Evolutionary conservation across 2,329 filamentous ascomycete genomes (phyloP).

Genomic region (Fusarium vanettenii): DNA sequence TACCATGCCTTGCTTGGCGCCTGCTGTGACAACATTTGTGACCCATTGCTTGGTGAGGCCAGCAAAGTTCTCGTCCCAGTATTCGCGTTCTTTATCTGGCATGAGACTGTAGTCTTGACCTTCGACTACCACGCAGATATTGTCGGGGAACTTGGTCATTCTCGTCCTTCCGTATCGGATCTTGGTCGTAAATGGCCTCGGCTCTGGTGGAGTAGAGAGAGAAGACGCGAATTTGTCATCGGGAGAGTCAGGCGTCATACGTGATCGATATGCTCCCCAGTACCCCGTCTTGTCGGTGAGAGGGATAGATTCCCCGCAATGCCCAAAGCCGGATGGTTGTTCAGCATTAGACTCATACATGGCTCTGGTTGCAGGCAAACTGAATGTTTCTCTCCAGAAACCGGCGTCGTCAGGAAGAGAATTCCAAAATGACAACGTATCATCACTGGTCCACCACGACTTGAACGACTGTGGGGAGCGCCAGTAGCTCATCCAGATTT

Average conservation of each 20-base stretch:
- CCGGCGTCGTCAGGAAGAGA: constrained; percentile 15
- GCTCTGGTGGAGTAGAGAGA: background rate
- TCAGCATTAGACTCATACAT: constrained; percentile 8
- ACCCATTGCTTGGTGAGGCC: constrained; percentile 21
- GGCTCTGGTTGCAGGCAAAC: constrained; percentile 2
- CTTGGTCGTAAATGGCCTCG: background rate
- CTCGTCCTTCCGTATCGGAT: background rate
- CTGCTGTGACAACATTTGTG: constrained; percentile 13
- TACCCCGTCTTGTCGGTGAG: constrained; percentile 12
- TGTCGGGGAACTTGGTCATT: background rate
- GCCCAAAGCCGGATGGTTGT: background rate
- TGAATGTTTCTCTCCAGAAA: constrained; percentile 24
- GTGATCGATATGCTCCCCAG: constrained; percentile 17
- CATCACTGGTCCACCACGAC: background rate
- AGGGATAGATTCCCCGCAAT: constrained; percentile 13
- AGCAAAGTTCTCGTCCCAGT: constrained; percentile 21
- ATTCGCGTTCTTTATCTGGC: background rate
- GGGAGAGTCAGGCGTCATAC: constrained; percentile 6
- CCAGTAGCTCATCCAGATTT: background rate
- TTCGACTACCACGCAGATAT: background rate
- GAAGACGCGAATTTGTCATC: background rate
- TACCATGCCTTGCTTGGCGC: background rate
- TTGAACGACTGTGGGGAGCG: background rate
- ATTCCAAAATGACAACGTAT: constrained; percentile 8
- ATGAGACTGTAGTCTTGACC: constrained; percentile 4